Percentiles rank a stretch among this genome's conserved stretches.
Evolutionary conservation across 2,329 filamentous ascomycete genomes (phyloP).

Genomic region (Dryadomyces sulphureus): DNA sequence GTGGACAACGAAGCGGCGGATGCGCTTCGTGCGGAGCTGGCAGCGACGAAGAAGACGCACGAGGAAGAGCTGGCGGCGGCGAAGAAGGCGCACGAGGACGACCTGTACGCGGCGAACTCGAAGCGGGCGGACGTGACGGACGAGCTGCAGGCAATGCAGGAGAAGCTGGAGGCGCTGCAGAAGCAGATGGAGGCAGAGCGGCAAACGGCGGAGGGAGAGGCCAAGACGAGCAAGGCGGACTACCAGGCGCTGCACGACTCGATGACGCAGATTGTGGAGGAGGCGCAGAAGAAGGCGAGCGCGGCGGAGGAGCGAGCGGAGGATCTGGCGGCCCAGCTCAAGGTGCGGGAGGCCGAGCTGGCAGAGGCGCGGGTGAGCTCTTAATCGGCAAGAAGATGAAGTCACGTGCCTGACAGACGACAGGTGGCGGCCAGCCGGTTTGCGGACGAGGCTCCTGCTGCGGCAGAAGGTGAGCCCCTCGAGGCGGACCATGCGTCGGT

Average conservation of each 20-base stretch:
- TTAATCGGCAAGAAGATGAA: not conserved
- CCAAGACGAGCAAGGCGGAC: constrained; percentile 42
- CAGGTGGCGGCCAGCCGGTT: constrained; percentile 40
- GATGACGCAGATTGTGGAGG: constrained; percentile 44
- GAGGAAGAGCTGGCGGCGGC: constrained; percentile 19
- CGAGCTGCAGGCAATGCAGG: constrained; percentile 21
- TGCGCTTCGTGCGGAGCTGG: constrained; percentile 34
- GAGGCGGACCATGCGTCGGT: constrained; percentile 46
- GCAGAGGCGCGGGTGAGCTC: constrained; percentile 40
- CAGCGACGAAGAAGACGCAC: constrained; percentile 26
- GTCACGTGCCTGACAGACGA: constrained; percentile 27
- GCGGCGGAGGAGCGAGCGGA: constrained; percentile 31
- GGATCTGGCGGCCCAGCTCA: constrained; percentile 38
- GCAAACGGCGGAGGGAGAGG: constrained; percentile 26
- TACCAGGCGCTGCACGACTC: constrained; percentile 50
- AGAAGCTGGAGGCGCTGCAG: constrained; percentile 31
- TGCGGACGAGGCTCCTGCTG: constrained; percentile 23
- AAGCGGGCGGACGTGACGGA: constrained; percentile 22
- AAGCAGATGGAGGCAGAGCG: constrained; percentile 43
- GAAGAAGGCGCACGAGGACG: constrained; percentile 21
- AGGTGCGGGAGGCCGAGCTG: constrained; percentile 49
- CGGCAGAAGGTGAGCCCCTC: constrained; percentile 43
- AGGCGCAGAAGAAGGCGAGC: constrained; percentile 29
- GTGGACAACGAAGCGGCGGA: constrained; percentile 41
- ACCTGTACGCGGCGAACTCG: constrained; percentile 18